phyloP scores from a whole-genome alignment of 2,329 filamentous ascomycete species.

The Monilinia vaccinii-corymbosi region DNA sequence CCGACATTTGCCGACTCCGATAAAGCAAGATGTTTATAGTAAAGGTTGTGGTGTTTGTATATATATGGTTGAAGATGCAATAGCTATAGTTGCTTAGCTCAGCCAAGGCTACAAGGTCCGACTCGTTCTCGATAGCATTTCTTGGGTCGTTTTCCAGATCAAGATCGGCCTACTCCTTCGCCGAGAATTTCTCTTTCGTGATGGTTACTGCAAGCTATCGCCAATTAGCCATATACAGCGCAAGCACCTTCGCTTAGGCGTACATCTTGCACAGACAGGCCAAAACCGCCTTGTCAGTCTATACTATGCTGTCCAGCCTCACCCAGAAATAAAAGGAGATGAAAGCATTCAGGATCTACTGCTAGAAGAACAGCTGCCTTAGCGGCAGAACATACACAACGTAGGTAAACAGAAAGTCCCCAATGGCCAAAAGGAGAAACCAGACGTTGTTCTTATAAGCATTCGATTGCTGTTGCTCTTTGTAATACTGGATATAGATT shows the following conservation, averaged over 20 bases:
- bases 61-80: conserved; percentile 11
- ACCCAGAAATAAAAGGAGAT: conserved; percentile 13
- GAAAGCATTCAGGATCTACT: conserved; percentile 1
- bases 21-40: conserved; percentile 11
- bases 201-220: conserved; percentile 6
- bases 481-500: too few species aligned
- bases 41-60: conserved; percentile 10
- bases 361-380: conserved; percentile 8
- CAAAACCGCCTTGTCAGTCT: conserved; percentile 7
- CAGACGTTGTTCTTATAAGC: conserved; percentile 15
- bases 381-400: conserved; percentile 10
- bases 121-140: conserved; percentile 3
- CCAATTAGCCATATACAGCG: conserved; percentile 9
- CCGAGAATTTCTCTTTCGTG: conserved; percentile 14
- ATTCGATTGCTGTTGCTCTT: conserved; percentile 11
- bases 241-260: conserved; percentile 3
- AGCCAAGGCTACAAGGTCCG: conserved; percentile 9
- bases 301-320: conserved; percentile 9
- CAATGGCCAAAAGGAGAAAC: conserved; percentile 12
- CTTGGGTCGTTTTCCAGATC: conserved; percentile 5
- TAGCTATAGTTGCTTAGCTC: conserved; percentile 14
- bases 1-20: conserved; percentile 2
- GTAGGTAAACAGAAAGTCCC: conserved; percentile 13
- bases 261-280: conserved; percentile 5
- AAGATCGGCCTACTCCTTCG: conserved; percentile 13